These are phyloP conservation scores for Boletus rex-veris DNA, from an alignment of 768 basidiomycete genomes.

Conservation along the genomic window DNA sequence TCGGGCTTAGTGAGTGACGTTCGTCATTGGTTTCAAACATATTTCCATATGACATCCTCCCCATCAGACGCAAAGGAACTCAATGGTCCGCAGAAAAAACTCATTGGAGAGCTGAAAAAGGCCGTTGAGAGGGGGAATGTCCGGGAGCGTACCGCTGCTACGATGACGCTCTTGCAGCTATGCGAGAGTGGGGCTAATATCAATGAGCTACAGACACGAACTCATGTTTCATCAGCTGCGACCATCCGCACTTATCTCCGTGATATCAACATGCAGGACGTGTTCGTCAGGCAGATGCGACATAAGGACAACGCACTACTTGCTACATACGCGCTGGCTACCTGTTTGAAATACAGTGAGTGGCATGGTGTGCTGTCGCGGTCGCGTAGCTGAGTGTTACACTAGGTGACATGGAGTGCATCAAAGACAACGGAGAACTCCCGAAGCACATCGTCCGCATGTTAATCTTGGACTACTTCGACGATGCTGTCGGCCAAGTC, in stretches of 20 bases:
- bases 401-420: conserved; percentile 13
- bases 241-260: conserved; percentile 7
- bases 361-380: neutral
- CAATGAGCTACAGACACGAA: neutral
- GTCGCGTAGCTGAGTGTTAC: neutral
- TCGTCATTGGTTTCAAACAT: neutral
- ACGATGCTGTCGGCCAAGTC: conserved; percentile 19
- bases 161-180: neutral
- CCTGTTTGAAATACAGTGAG: conserved; percentile 16
- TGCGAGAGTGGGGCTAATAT: neutral
- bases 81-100: neutral
- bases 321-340: conserved; percentile 17
- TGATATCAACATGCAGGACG: neutral
- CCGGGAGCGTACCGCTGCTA: neutral
- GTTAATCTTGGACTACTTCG: conserved; percentile 20
- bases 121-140: neutral
- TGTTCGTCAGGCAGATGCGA: conserved; percentile 12
- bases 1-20: neutral
- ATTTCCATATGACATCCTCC: neutral
- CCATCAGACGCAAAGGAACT: neutral
- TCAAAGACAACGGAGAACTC: conserved; percentile 4
- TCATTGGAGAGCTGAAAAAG: neutral
- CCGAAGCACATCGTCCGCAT: conserved; percentile 16
- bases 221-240: conserved; percentile 2
- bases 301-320: conserved; percentile 11